Base-by-base conservation (phyloP, 257 asterid genomes). In the Nicotiana benthamiana region DNA sequence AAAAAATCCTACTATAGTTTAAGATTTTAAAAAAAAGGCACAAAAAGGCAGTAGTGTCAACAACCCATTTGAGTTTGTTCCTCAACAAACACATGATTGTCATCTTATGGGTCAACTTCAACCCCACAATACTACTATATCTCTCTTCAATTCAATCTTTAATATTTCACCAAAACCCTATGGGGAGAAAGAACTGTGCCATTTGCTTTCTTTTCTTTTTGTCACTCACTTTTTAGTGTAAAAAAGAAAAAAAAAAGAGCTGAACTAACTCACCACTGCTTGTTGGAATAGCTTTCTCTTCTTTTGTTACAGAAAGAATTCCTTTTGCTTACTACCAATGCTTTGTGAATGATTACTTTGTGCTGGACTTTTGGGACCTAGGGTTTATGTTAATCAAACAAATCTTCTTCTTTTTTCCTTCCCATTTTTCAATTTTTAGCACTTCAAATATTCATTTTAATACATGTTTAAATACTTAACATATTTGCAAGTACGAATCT, bases 1-100 rank as follows among this genome's bases (percentile, higher is more conserved):
- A 24, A 46, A 46, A 43, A 48, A 74, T 24, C 24, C 43, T 74
- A 46, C n/a, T n/a, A 57, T 9, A 70, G 77, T 70, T 12, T 22
- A 22, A 72, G 77, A 72, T 72, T 43, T 51, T 15, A 54, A 54
- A 51, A 54, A 51, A 78, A 2, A 65, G 51, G 63, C 36, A 56
- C 15, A 56, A 53, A 30, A 80, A 75, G 66, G 27, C 43, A 61
- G 17, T 40, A 28, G 75, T 64, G 84, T 83, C 87, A 88, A 83
- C 92, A 81, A 83, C 90, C 90, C 87, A 89, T 86, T 84, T 79
- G 84, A 82, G 51, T 79, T 83, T 83, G 83, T 87, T 84, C 82
- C 79, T 86, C 83, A 81, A 48, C 54, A 75, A 89, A 87, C 85
- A 85, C 90, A 88, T 86, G 52, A 85, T 86, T 85, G 54, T 81